Percentiles rank a stretch among this genome's conserved stretches.
phyloP scores from a whole-genome alignment of 768 basidiomycete species.

The Auricularia sp. region DNA sequence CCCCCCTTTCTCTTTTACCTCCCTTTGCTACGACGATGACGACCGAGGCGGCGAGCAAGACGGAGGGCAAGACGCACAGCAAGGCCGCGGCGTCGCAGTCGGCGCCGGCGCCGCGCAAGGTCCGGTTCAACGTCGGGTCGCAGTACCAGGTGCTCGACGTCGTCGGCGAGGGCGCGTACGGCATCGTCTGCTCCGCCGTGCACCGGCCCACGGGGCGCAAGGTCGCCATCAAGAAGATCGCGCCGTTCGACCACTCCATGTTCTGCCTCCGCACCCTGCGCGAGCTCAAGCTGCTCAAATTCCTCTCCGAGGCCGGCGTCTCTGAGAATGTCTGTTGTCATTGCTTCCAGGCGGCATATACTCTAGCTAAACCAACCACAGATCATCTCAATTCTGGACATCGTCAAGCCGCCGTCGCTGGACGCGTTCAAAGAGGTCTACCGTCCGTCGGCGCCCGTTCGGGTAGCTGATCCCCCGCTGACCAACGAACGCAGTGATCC shows the following conservation, averaged over 20 bases:
- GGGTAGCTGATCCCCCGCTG: background rate
- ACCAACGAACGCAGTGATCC: conserved; percentile 29
- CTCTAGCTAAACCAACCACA: conserved; percentile 3
- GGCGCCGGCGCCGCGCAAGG: background rate
- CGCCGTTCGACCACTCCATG: conserved; percentile 93
- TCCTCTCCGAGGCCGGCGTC: conserved; percentile 77
- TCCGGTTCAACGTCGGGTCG: background rate
- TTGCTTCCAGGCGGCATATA: conserved; percentile 6
- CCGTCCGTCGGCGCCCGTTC: conserved; percentile 4
- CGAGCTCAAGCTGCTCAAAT: conserved; percentile 85
- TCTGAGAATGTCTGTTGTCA: conserved; percentile 64
- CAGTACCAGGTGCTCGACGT: conserved; percentile 73
- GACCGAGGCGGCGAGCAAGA: background rate
- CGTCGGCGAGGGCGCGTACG: conserved; percentile 87
- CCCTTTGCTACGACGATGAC: too few species aligned
- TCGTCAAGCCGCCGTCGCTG: conserved; percentile 67
- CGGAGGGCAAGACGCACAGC: background rate
- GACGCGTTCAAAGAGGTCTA: conserved; percentile 83
- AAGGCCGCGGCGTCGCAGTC: background rate
- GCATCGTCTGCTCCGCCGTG: conserved; percentile 80
- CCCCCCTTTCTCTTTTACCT: conserved; percentile 37
- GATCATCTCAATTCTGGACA: conserved; percentile 71
- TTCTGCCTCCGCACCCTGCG: conserved; percentile 81
- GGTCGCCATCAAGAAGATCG: conserved; percentile 95
- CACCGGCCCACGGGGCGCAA: conserved; percentile 80